Percentiles rank a stretch among this genome's conserved stretches.
phyloP scores from a whole-genome alignment of 1,139 yeast genomes.

The Neolecta irregularis region DNA sequence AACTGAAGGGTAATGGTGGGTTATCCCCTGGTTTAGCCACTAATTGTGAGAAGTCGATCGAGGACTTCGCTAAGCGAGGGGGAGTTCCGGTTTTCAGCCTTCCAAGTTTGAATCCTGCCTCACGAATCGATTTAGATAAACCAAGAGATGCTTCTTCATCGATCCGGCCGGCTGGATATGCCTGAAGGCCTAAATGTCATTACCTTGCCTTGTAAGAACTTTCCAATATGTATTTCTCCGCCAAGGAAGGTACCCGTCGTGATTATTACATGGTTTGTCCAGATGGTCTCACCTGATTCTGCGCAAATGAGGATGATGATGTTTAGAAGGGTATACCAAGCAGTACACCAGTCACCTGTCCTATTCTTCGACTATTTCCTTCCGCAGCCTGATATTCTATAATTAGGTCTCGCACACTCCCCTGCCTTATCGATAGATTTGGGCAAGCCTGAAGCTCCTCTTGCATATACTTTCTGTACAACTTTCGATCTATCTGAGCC shows the following conservation, averaged over 20 bases:
- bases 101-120: slow-evolving; percentile 72
- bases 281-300: slow-evolving; percentile 47
- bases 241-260: slow-evolving; percentile 94
- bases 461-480: slow-evolving; percentile 75
- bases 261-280: slow-evolving; percentile 56
- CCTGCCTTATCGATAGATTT: slow-evolving; percentile 48
- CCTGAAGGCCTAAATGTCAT: slow-evolving; percentile 38
- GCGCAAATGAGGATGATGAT: slow-evolving; percentile 53
- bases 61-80: slow-evolving; percentile 57
- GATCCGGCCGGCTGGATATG: slow-evolving; percentile 79
- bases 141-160: slow-evolving; percentile 92
- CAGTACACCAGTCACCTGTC: slow-evolving; percentile 22
- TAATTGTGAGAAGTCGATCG: slow-evolving; percentile 51
- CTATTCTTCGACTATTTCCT: slow-evolving; percentile 18
- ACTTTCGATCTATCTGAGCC: slow-evolving; percentile 80
- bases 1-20: slow-evolving; percentile 84
- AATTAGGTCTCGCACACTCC: slow-evolving; percentile 74
- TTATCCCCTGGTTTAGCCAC: slow-evolving; percentile 61
- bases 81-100: slow-evolving; percentile 96
- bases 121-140: slow-evolving; percentile 56
- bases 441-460: slow-evolving; percentile 40
- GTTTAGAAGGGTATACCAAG: slow-evolving; percentile 6
- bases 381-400: slow-evolving; percentile 29
- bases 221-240: slow-evolving; percentile 69
- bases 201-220: neutral